A percentile compares a stretch with the other conserved stretches of the same genome.
These are phyloP conservation scores for Juncus inflexus DNA, from an alignment of 176 grass and related monocot genomes.

Conservation along the genomic window DNA sequence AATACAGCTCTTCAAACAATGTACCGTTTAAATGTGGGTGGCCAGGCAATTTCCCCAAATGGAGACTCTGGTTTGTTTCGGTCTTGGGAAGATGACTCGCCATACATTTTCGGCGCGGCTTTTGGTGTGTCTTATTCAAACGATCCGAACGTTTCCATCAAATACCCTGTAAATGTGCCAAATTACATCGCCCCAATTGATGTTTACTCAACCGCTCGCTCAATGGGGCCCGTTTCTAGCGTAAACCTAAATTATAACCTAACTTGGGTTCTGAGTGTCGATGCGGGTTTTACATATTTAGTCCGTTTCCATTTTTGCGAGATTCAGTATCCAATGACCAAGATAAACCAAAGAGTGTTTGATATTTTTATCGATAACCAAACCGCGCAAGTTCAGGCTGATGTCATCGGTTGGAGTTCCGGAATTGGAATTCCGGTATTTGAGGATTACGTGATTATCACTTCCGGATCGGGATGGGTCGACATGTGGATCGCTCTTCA, in stretches of 20 bases:
- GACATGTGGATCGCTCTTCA: conserved; percentile 50
- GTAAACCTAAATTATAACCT: conserved; percentile 32
- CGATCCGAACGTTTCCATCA: conserved; percentile 8
- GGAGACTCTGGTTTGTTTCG: conserved; percentile 26
- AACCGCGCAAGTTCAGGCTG: conserved; percentile 13
- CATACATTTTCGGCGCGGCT: background rate
- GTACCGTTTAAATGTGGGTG: conserved; percentile 33
- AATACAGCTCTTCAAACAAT: conserved; percentile 22
- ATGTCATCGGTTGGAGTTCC: conserved; percentile 15
- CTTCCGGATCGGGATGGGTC: conserved; percentile 24
- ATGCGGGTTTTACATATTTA: conserved; percentile 24
- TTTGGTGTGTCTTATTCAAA: conserved; percentile 11
- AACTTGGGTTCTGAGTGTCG: conserved; percentile 29
- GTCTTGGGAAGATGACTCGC: conserved; percentile 20
- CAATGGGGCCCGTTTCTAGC: conserved; percentile 13
- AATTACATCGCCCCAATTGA: conserved; percentile 16
- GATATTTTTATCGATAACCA: conserved; percentile 38
- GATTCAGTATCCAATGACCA: conserved; percentile 22
- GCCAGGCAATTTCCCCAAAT: background rate
- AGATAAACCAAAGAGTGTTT: conserved; percentile 13
- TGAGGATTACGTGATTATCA: conserved; percentile 23
- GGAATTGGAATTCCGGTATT: conserved; percentile 27
- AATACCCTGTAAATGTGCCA: background rate
- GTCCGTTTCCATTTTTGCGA: conserved; percentile 40
- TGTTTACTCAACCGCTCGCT: conserved; percentile 27